phyloP scores from a whole-genome alignment of 116 monocot genomes.

The Posidonia oceanica region DNA sequence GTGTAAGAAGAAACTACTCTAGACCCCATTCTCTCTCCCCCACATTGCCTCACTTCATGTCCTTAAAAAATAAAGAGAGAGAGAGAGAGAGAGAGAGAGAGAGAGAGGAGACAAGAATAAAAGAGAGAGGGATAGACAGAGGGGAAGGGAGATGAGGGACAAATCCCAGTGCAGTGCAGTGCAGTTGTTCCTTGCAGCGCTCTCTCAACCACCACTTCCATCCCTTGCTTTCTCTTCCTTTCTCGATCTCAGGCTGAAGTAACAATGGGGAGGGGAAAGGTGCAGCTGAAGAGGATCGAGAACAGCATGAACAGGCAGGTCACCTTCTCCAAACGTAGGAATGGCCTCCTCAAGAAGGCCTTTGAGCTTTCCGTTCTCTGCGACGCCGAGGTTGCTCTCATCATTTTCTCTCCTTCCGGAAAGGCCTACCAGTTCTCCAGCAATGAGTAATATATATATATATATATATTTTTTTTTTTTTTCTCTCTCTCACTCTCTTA shows the following conservation, averaged over 20 bases:
- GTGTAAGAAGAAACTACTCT: too few relatives aligned
- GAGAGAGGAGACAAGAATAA: not conserved
- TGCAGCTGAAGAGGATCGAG: slow-evolving; percentile 14
- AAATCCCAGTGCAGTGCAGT: not conserved
- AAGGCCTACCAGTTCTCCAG: slow-evolving; percentile 13
- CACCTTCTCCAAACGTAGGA: slow-evolving; percentile 10
- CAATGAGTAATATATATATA: not conserved
- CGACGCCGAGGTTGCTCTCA: slow-evolving; percentile 12
- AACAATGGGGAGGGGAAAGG: slow-evolving; percentile 9
- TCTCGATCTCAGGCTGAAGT: not conserved
- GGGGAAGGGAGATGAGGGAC: not conserved
- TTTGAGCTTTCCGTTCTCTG: slow-evolving; percentile 13
- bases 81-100: not conserved
- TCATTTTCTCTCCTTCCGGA: slow-evolving; percentile 6
- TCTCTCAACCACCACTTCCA: not conserved
- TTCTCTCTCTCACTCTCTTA: not conserved
- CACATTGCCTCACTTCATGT: not conserved
- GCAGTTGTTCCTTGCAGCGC: not conserved
- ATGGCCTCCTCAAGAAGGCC: slow-evolving; percentile 10
- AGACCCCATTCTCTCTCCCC: not conserved
- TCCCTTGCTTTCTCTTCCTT: not conserved
- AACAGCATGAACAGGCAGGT: slow-evolving; percentile 13
- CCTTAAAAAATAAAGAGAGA: not conserved
- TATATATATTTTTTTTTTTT: not conserved
- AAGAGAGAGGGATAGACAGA: not conserved